Evolutionary conservation across 2,329 filamentous ascomycete species (phyloP).

Genomic region (Aureobasidium uvarum): DNA sequence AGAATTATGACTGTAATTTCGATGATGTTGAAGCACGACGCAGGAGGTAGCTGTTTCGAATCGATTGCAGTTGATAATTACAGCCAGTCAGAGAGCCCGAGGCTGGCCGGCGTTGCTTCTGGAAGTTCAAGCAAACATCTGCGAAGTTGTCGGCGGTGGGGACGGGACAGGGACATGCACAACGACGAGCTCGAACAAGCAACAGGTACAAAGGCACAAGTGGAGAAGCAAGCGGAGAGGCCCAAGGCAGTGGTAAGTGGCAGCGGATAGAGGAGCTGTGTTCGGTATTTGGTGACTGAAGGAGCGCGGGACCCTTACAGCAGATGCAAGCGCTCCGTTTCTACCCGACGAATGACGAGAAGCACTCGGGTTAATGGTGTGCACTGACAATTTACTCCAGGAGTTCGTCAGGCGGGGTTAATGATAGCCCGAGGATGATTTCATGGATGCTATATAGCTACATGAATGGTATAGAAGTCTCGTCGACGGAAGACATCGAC

Average conservation of each 20-base stretch:
- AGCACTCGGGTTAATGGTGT: slow-evolving; percentile 1
- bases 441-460: slow-evolving; percentile 16
- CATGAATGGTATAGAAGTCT: slow-evolving; percentile 16
- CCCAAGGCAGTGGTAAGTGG: slow-evolving; percentile 1
- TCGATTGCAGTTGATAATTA: not conserved
- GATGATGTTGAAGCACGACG: not conserved
- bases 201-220: not conserved
- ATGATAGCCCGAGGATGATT: slow-evolving; percentile 24
- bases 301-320: not conserved
- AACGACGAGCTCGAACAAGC: slow-evolving; percentile 42
- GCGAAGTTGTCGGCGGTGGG: slow-evolving; percentile 89
- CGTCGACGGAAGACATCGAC: not conserved
- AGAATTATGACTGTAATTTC: not conserved
- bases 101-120: slow-evolving; percentile 70
- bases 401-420: slow-evolving; percentile 6
- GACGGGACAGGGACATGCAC: slow-evolving; percentile 68
- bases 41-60: not conserved
- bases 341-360: slow-evolving; percentile 8
- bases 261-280: not conserved
- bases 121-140: slow-evolving; percentile 62
- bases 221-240: not conserved
- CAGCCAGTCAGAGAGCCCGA: slow-evolving; percentile 70
- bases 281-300: not conserved
- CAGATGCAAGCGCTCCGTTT: not conserved
- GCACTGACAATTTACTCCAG: slow-evolving; percentile 20